phyloP scores from a whole-genome alignment of 257 asterid species.

The Oldenlandia corymbosa region DNA sequence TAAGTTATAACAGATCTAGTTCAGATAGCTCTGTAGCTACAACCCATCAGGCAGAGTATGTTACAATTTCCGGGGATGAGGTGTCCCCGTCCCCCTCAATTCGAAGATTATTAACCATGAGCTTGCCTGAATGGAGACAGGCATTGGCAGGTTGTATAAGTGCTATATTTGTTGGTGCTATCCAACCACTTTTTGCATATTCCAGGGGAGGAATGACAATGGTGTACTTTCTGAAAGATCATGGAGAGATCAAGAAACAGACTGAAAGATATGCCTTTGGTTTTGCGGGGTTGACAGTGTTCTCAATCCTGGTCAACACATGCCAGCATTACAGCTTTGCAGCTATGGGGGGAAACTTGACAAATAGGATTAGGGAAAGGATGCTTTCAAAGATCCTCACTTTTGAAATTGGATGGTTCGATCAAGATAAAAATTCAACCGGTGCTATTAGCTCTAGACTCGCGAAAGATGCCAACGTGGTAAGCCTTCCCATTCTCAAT shows the following conservation, averaged over 20 bases:
- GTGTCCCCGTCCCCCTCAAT: constrained; percentile 78
- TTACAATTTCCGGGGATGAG: constrained; percentile 27
- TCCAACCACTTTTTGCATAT: constrained; percentile 70
- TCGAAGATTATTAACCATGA: constrained; percentile 64
- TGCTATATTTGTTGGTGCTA: constrained; percentile 65
- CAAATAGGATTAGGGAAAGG: too few species aligned
- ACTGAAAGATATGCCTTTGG: constrained; percentile 40
- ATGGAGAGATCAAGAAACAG: constrained; percentile 49
- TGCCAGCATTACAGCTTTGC: too few species aligned
- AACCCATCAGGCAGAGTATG: constrained; percentile 18
- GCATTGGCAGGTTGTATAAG: constrained; percentile 50
- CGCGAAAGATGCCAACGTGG: constrained; percentile 91
- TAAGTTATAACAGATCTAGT: constrained; percentile 51
- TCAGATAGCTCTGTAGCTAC: constrained; percentile 43
- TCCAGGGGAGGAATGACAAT: constrained; percentile 75
- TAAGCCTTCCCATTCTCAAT: too few species aligned
- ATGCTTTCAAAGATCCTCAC: too few species aligned
- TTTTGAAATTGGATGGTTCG: constrained; percentile 87
- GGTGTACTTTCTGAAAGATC: constrained; percentile 53
- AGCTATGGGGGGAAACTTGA: too few species aligned
- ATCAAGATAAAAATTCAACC: constrained; percentile 62
- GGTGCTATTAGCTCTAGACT: constrained; percentile 79
- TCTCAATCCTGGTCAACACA: too few species aligned
- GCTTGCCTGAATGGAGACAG: constrained; percentile 80
- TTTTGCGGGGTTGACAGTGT: too few species aligned